Evolutionary conservation across 192 early-diverging fungal species (phyloP).

Genomic region (Podila verticillata): DNA sequence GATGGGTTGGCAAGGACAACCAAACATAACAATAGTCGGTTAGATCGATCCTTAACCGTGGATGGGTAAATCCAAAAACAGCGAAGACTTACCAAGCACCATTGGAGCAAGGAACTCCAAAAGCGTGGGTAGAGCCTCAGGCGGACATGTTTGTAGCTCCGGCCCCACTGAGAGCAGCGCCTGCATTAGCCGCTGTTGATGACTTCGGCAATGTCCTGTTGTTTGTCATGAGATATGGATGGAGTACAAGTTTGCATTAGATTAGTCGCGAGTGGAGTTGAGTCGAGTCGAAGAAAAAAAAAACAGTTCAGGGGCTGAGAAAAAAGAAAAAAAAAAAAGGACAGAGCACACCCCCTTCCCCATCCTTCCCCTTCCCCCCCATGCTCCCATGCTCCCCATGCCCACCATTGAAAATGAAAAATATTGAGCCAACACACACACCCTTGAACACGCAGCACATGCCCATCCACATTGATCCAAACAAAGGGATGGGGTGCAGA

Average conservation of each 20-base stretch:
- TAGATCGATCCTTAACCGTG: neutral
- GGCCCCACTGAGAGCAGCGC: conserved; percentile 39
- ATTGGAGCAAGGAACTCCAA: conserved; percentile 27
- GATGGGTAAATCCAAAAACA: neutral
- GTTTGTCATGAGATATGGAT: neutral
- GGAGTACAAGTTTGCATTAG: neutral
- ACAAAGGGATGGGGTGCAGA: no score
- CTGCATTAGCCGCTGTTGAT: conserved; percentile 48
- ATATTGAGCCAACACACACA: no score
- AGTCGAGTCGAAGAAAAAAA: neutral
- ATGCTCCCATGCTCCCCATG: no score
- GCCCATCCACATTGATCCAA: no score
- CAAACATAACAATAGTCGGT: neutral
- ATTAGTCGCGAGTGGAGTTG: neutral
- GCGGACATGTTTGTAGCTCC: conserved; percentile 25
- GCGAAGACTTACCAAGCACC: conserved; percentile 29
- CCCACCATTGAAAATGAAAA: no score
- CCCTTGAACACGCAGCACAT: no score
- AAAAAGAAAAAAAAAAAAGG: neutral
- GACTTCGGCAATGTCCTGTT: conserved; percentile 26
- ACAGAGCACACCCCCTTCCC: neutral
- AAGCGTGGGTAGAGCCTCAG: conserved; percentile 12
- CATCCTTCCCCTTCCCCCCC: neutral
- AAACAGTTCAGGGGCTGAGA: conserved; percentile 5
- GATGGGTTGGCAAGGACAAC: neutral